These are phyloP conservation scores for Pelargonium cotyledonis DNA, from an alignment of 441 rosid genomes.

Conservation along the genomic window DNA sequence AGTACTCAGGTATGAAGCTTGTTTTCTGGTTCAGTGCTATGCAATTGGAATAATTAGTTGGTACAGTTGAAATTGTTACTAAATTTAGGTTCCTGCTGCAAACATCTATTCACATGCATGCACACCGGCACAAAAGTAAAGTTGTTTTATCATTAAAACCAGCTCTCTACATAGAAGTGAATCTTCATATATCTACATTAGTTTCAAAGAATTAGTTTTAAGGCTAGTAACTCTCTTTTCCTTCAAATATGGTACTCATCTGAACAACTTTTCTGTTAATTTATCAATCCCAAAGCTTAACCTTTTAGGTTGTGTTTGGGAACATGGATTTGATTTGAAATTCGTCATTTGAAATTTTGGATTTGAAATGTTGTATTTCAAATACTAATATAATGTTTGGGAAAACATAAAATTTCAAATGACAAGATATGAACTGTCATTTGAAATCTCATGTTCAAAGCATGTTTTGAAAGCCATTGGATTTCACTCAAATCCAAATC, in stretches of 20 bases:
- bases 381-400: too few species aligned
- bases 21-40: slow-evolving; percentile 11
- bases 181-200: background rate
- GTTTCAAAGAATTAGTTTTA: background rate
- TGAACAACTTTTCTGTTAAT: slow-evolving; percentile 3
- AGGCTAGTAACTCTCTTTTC: background rate
- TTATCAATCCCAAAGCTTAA: background rate
- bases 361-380: too few species aligned
- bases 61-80: too few species aligned
- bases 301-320: too few species aligned
- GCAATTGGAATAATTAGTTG: background rate
- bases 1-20: slow-evolving; percentile 47
- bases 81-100: slow-evolving; percentile 9
- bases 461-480: too few species aligned
- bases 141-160: background rate
- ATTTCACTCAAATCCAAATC: too few species aligned
- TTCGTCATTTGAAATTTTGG: too few species aligned
- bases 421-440: too few species aligned
- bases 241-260: background rate
- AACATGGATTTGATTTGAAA: too few species aligned
- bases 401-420: too few species aligned
- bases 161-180: background rate
- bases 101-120: slow-evolving; percentile 1
- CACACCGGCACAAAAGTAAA: background rate
- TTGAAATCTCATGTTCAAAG: too few species aligned